Evolutionary conservation across 352 stramenopile species (phyloP).

Genomic region (Elongisporangium undulatum): DNA sequence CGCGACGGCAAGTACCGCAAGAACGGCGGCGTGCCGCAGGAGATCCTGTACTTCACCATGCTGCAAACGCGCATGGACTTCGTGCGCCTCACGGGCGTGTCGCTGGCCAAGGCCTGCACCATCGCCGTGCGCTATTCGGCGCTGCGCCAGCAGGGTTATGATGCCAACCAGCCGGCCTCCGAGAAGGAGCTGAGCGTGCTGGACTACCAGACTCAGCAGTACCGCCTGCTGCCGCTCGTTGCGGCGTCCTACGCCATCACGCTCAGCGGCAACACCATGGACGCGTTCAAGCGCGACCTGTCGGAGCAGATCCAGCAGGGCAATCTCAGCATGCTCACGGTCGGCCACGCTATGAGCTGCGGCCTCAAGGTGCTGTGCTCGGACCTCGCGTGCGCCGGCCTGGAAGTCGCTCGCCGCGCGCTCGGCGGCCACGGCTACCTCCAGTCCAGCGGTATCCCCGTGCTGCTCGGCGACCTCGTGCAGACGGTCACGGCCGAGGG

Average conservation of each 20-base stretch:
- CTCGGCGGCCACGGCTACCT: conserved; percentile 95
- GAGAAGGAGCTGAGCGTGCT: conserved; percentile 88
- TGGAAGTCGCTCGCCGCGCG: conserved; percentile 53
- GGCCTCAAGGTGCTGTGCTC: conserved; percentile 57
- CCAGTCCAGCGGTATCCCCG: conserved; percentile 56
- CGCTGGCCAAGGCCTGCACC: conserved; percentile 86
- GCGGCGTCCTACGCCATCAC: conserved; percentile 90
- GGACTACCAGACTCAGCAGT: conserved; percentile 95
- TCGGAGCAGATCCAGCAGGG: conserved; percentile 36
- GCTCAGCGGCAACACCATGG: conserved; percentile 50
- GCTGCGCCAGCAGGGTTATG: conserved; percentile 86
- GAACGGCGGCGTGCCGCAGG: conserved; percentile 34
- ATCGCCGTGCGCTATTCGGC: conserved; percentile 95
- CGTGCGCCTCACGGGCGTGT: conserved; percentile 34
- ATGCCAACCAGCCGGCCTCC: conserved; percentile 41
- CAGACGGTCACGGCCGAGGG: conserved; percentile 95
- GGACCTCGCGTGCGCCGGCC: conserved; percentile 42
- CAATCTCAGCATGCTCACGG: conserved; percentile 35
- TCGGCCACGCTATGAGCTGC: conserved; percentile 57
- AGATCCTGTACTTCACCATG: conserved; percentile 81
- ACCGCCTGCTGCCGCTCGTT: conserved; percentile 91
- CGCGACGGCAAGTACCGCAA: conserved; percentile 60
- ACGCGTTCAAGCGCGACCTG: conserved; percentile 38
- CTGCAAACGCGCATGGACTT: conserved; percentile 71
- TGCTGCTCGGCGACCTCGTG: conserved; percentile 90